Evolutionary conservation across 163 green algal species (phyloP), one percentile per base, ranked within the genome.

Genomic region (Smithsoniella earleae): DNA sequence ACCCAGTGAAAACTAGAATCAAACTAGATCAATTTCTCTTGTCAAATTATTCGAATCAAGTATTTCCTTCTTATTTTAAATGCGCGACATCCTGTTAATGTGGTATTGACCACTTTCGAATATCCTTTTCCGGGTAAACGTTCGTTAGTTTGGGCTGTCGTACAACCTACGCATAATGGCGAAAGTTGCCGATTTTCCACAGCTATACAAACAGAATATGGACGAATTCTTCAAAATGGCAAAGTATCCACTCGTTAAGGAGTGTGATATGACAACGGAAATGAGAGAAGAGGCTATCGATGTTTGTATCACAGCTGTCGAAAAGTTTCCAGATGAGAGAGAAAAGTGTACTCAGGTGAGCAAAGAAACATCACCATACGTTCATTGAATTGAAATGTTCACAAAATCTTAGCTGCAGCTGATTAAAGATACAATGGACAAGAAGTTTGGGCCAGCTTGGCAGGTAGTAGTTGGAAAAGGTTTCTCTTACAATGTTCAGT

Each of bases 381-480:
- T n/a, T n/a, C n/a, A n/a, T n/a, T n/a, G n/a, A n/a, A n/a, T n/a
- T n/a, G n/a, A n/a, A n/a, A n/a, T n/a, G n/a, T n/a, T n/a, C n/a
- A n/a, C n/a, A n/a, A n/a, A n/a, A 49, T 49, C 40, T 13, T 13
- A 22, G 40, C 10, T 49, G 55, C 82, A 95, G 88, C 87, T 91
- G 78, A 94, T 95, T 52, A 96, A 96, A 73, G 90, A 97, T 37
- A 81, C 82, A 3, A 89, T 96, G 85, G 90, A 96, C 81, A 93
- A 91, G 62, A 95, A 95, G 74, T 96, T 95, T 84, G 91, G 91
- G 0, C 79, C 79, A 4, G 86, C 87, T 2, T 97, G 90, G 89
- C 89, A 96, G 46, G 87, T 90, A 13, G 84, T 96, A 1, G 84
- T 91, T 6, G 89, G 89, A 36, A 82, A 87, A 66, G 82, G 77